Conservation (phyloP, 129 eudicot genomes). For the Deinandra increscens region DNA sequence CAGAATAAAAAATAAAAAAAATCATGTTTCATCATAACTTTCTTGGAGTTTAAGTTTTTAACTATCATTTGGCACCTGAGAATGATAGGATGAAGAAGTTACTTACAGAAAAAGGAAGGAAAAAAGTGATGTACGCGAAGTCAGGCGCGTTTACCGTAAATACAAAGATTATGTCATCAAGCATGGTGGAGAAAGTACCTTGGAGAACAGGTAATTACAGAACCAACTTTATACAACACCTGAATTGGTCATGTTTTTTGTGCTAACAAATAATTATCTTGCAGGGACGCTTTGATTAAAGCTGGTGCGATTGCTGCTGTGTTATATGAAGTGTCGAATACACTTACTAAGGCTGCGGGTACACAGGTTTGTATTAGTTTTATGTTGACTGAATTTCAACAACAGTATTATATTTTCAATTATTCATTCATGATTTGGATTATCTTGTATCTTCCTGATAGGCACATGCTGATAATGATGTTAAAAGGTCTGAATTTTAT, state of each 20-base stretch:
- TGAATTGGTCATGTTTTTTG: slow-evolving; percentile 16
- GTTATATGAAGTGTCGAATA: slow-evolving; percentile 59
- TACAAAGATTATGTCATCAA: slow-evolving; percentile 73
- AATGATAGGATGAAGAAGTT: slow-evolving; percentile 73
- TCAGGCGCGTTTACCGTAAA: slow-evolving; percentile 75
- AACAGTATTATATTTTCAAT: not conserved
- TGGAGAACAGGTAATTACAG: slow-evolving; percentile 53
- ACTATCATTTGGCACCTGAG: slow-evolving; percentile 8
- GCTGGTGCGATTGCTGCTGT: slow-evolving; percentile 85
- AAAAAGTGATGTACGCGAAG: slow-evolving; percentile 87
- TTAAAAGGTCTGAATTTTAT: slow-evolving; percentile 55
- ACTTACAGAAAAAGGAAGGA: slow-evolving; percentile 73
- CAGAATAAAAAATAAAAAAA: not conserved
- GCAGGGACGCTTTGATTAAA: slow-evolving; percentile 63
- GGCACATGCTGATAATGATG: slow-evolving; percentile 67
- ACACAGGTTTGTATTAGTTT: slow-evolving; percentile 53
- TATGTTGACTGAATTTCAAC: not conserved
- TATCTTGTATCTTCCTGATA: slow-evolving; percentile 18
- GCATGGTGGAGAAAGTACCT: slow-evolving; percentile 74
- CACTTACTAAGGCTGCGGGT: slow-evolving; percentile 77
- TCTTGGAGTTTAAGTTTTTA: slow-evolving; percentile 5
- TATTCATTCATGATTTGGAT: not conserved
- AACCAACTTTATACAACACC: not conserved
- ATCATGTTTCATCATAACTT: not conserved
- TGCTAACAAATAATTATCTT: not conserved